Base-by-base conservation (phyloP, 2,329 filamentous ascomycete genomes). In the Phyllosticta citribraziliensis region DNA sequence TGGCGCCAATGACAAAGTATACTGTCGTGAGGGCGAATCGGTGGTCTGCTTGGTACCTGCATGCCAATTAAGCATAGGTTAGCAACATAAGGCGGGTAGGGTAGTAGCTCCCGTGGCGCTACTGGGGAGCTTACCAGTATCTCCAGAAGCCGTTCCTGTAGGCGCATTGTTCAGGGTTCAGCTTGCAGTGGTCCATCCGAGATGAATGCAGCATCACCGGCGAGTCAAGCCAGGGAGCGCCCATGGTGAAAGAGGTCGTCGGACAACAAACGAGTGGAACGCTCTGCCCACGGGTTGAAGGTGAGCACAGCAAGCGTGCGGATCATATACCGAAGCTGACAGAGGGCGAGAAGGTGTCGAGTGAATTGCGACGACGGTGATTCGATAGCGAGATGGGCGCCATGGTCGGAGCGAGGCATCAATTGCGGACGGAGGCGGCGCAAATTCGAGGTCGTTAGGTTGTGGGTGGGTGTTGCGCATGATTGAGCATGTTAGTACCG, bases 21-120 rank as follows among this genome's bases (percentile, higher is more conserved):
- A 64, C 56, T 8, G 54, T 57, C 8, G 62, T 50, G 25, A 52
- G 62, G 10, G 56, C 62, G 25, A 60, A 64, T 33, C 54, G 52
- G 47, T 64, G 60, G 50, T 64, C 62, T 6, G 62, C 56, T 56
- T 64, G 52, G 56, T 64, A 64, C 62, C 62, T 62, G 50, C 25
- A 20, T 17, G 17, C 10, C 17, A 6, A 54, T 54, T 54, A 24
- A 30, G 52, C 22, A 54, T 54, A 30, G 14, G 8, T 25, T 5
- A 30, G 17, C 22, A 30, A n/a, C n/a, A n/a, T n/a, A n/a, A 24
- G 22, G 52, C 22, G 52, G 22, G 22, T 22, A 22, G 22, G 22
- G 22, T 22, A 54, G 17, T 24, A 54, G 19, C 22, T 14, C 22
- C 27, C 52, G 52, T 30, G 27, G 27, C 52, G 6, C n/a, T 19